Conservation (phyloP, 2,329 filamentous ascomycete genomes). For the Aspergillus aculeatus region DNA sequence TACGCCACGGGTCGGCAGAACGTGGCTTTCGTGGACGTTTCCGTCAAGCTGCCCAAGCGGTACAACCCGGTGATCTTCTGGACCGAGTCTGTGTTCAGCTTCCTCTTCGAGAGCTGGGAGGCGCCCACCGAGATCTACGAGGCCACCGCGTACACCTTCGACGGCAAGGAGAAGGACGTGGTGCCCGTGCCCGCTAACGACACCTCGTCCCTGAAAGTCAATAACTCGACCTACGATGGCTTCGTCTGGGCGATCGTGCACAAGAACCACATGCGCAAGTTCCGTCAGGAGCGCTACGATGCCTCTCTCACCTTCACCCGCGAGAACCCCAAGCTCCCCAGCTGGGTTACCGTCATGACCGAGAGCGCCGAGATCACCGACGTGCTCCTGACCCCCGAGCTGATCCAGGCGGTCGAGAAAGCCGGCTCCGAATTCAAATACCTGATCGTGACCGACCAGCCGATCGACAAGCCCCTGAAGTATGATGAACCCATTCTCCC, state of each 20-base stretch:
- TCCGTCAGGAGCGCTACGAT: constrained; percentile 92
- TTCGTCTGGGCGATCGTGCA: constrained; percentile 96
- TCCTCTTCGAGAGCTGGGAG: constrained; percentile 76
- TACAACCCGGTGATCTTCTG: constrained; percentile 73
- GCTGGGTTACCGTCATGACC: constrained; percentile 91
- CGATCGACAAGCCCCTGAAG: constrained; percentile 80
- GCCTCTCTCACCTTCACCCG: constrained; percentile 89
- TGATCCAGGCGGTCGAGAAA: constrained; percentile 73
- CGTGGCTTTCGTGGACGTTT: constrained; percentile 83
- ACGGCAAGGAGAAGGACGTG: constrained; percentile 80
- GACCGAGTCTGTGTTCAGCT: constrained; percentile 67
- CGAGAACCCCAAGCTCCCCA: constrained; percentile 84
- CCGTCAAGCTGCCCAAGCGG: constrained; percentile 76
- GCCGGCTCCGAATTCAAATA: constrained; percentile 83
- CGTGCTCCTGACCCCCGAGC: constrained; percentile 78
- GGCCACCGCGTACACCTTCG: constrained; percentile 80
- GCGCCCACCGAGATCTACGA: constrained; percentile 71
- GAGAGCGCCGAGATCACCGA: constrained; percentile 96
- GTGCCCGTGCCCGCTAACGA: constrained; percentile 63
- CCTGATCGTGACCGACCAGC: constrained; percentile 85
- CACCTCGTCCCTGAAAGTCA: constrained; percentile 57
- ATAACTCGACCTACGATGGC: constrained; percentile 70
- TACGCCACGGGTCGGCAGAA: constrained; percentile 94
- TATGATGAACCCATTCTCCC: constrained; percentile 47
- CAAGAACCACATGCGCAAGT: constrained; percentile 87